phyloP scores from a whole-genome alignment of 257 asterid genomes.

The Salvia splendens region DNA sequence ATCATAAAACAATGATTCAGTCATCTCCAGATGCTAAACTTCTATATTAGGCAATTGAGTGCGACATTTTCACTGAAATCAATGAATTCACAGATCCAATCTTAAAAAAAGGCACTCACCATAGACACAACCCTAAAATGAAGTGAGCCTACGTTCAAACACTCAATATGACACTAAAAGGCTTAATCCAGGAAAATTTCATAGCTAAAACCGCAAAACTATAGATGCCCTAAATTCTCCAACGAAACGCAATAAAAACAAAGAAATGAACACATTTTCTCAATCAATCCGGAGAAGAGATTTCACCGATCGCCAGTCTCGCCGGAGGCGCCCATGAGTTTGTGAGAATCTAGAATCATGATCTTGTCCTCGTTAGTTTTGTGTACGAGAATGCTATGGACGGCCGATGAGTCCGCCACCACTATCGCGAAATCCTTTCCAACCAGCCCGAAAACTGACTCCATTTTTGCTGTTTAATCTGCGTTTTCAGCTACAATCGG shows the following conservation, averaged over 20 bases:
- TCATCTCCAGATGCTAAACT: not conserved
- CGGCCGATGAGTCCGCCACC: constrained; percentile 94
- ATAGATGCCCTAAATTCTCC: not conserved
- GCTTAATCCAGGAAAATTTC: not conserved
- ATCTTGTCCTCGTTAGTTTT: constrained; percentile 93
- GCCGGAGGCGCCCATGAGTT: constrained; percentile 96
- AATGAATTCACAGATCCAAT: not conserved
- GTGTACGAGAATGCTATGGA: constrained; percentile 92
- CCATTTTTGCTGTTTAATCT: constrained; percentile 47
- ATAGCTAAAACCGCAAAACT: not conserved
- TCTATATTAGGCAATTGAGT: not conserved
- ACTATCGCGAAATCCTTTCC: constrained; percentile 89
- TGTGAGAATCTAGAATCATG: constrained; percentile 92
- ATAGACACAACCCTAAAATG: constrained; percentile 22
- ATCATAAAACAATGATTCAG: not conserved
- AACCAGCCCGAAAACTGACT: constrained; percentile 87
- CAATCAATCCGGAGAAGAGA: constrained; percentile 7
- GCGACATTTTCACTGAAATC: not conserved
- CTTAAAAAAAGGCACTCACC: not conserved
- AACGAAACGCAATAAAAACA: not conserved
- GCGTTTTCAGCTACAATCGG: constrained; percentile 1
- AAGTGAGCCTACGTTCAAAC: not conserved
- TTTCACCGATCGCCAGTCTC: constrained; percentile 92
- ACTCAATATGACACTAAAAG: constrained; percentile 21
- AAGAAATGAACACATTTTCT: not conserved